Conservation (phyloP, 2,329 filamentous ascomycete genomes). For the Fusarium gaditjirri region DNA sequence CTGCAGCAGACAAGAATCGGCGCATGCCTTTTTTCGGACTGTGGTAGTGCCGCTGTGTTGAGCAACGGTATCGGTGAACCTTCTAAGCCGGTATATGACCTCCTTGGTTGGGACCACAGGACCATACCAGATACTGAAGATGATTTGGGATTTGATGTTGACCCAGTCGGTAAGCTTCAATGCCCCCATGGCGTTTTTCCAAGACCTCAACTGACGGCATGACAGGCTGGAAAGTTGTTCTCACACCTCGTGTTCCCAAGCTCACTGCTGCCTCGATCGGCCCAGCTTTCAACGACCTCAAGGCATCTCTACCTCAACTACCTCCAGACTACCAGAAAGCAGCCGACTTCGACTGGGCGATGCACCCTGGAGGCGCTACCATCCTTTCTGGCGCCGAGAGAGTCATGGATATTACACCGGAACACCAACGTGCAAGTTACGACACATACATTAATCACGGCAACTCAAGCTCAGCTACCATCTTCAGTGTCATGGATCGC, state of each 20-base stretch:
- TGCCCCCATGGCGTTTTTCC: not conserved
- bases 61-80: constrained; percentile 69
- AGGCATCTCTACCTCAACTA: constrained; percentile 59
- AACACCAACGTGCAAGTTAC: constrained; percentile 76
- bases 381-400: constrained; percentile 72
- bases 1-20: constrained; percentile 72
- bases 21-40: constrained; percentile 75
- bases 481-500: constrained; percentile 73
- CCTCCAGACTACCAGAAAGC: constrained; percentile 58
- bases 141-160: constrained; percentile 73
- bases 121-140: constrained; percentile 69
- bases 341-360: constrained; percentile 76
- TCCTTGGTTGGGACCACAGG: constrained; percentile 73
- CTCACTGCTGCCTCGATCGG: constrained; percentile 62
- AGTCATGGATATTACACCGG: constrained; percentile 65
- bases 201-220: constrained; percentile 25
- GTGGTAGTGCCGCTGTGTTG: constrained; percentile 72
- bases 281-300: constrained; percentile 65
- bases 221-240: constrained; percentile 72
- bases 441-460: constrained; percentile 75
- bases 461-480: constrained; percentile 76
- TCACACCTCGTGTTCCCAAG: constrained; percentile 69
- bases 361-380: constrained; percentile 75
- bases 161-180: constrained; percentile 63
- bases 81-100: constrained; percentile 62